phyloP scores from a whole-genome alignment of 768 basidiomycete species.

The Pilatotrama ljubarskyi region DNA sequence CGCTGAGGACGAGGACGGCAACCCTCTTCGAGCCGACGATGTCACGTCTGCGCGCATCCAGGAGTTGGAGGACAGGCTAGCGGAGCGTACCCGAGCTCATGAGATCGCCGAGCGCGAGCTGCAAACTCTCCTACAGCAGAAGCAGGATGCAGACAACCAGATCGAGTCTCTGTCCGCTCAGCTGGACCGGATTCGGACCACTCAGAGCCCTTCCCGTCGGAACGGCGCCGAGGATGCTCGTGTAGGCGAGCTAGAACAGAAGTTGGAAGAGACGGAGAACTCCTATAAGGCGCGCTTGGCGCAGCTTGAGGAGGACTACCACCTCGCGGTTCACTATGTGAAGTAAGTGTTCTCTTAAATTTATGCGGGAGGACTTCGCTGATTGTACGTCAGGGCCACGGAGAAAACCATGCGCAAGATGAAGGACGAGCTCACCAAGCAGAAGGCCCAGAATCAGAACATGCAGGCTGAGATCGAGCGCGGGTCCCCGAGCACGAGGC shows the following conservation, averaged over 20 bases:
- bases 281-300: conserved; percentile 77
- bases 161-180: conserved; percentile 62
- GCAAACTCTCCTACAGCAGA: conserved; percentile 60
- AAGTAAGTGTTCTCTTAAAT: conserved; percentile 58
- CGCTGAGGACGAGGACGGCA: conserved; percentile 66
- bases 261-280: conserved; percentile 76
- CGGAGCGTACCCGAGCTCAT: conserved; percentile 68
- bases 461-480: conserved; percentile 89
- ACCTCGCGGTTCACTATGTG: conserved; percentile 95
- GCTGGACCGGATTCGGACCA: conserved; percentile 63
- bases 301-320: conserved; percentile 94
- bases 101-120: conserved; percentile 80
- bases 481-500: conserved; percentile 53
- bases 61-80: conserved; percentile 78
- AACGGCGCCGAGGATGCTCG: conserved; percentile 46
- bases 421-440: conserved; percentile 92
- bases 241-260: conserved; percentile 70
- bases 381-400: conserved; percentile 66
- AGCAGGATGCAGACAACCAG: conserved; percentile 75
- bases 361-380: conserved; percentile 15
- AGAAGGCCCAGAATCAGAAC: conserved; percentile 76
- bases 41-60: conserved; percentile 47
- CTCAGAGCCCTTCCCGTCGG: conserved; percentile 48
- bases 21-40: conserved; percentile 29
- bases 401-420: conserved; percentile 97